Evolutionary conservation across 2,329 filamentous ascomycete species (phyloP).

Genomic region (Elsinoe necatrix): DNA sequence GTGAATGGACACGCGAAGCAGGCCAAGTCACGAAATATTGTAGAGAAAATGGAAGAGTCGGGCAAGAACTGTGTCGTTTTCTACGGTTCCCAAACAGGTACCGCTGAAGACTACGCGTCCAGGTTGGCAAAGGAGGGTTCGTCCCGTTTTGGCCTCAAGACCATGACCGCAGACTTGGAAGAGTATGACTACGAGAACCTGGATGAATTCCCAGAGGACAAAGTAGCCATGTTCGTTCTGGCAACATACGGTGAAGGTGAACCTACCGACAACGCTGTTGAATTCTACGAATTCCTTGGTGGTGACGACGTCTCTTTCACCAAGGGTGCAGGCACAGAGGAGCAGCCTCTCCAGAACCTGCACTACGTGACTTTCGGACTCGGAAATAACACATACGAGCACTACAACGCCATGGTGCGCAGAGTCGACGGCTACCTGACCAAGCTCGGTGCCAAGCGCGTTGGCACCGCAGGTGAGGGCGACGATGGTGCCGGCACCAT

Average conservation of each 20-base stretch:
- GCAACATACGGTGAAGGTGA: conserved; percentile 98
- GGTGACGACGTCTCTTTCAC: conserved; percentile 75
- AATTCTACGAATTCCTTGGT: conserved; percentile 95
- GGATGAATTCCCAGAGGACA: conserved; percentile 79
- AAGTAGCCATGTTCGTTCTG: conserved; percentile 88
- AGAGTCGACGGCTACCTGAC: conserved; percentile 73
- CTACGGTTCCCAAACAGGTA: conserved; percentile 97
- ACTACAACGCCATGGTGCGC: conserved; percentile 98
- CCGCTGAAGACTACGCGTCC: conserved; percentile 95
- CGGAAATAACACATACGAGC: conserved; percentile 47
- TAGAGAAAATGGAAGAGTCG: conserved; percentile 92
- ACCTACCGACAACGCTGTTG: conserved; percentile 95
- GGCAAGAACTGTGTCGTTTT: conserved; percentile 98
- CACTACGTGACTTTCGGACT: conserved; percentile 67
- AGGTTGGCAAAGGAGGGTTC: conserved; percentile 94
- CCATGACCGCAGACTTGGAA: conserved; percentile 96
- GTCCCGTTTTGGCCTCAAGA: conserved; percentile 90
- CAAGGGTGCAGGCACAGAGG: conserved; percentile 52
- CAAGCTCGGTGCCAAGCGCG: conserved; percentile 73
- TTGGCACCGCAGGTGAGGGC: conserved; percentile 85
- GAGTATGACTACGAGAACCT: conserved; percentile 96
- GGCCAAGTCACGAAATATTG: conserved; percentile 80
- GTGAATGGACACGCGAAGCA: conserved; percentile 61
- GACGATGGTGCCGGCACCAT: conserved; percentile 97
- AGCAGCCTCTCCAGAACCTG: conserved; percentile 69